phyloP scores from a whole-genome alignment of 176 grass and related monocot species.

The Avena sativa region DNA sequence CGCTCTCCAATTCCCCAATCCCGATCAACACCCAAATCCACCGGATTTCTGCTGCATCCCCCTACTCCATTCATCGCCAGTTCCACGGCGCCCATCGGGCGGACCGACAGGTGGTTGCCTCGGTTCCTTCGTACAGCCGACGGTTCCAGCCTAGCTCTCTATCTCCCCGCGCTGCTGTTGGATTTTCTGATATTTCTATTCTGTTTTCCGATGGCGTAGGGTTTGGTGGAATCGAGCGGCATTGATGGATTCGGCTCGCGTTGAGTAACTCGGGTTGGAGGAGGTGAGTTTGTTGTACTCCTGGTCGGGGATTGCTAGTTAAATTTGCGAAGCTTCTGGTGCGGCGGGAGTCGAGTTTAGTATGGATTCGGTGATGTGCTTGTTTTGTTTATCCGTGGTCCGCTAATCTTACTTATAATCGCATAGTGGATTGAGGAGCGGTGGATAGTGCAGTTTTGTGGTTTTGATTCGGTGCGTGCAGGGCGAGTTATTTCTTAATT shows the following conservation, averaged over 20 bases:
- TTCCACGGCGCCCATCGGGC: not conserved
- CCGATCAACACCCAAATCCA: not conserved
- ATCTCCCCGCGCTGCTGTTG: not conserved
- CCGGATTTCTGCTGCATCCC: not conserved
- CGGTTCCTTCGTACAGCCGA: not conserved
- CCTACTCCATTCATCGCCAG: not conserved
- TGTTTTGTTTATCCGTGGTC: not conserved
- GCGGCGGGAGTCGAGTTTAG: not conserved
- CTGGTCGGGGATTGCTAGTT: not conserved
- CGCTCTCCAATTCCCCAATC: not conserved
- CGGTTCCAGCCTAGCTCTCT: not conserved
- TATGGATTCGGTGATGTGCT: not conserved
- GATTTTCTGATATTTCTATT: not conserved
- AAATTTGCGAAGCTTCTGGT: not conserved
- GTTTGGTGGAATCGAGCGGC: slow-evolving; percentile 22
- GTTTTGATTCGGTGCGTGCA: not conserved
- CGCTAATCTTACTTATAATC: not conserved
- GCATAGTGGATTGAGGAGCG: not conserved
- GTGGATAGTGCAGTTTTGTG: not conserved
- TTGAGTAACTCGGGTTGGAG: not conserved
- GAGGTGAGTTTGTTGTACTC: slow-evolving; percentile 4
- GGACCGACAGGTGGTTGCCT: slow-evolving; percentile 19
- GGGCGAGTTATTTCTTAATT: not conserved
- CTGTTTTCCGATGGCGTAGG: not conserved
- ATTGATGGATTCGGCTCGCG: slow-evolving; percentile 2